Conservation (phyloP, 2,329 filamentous ascomycete species). For the Alternaria ventricosa region DNA sequence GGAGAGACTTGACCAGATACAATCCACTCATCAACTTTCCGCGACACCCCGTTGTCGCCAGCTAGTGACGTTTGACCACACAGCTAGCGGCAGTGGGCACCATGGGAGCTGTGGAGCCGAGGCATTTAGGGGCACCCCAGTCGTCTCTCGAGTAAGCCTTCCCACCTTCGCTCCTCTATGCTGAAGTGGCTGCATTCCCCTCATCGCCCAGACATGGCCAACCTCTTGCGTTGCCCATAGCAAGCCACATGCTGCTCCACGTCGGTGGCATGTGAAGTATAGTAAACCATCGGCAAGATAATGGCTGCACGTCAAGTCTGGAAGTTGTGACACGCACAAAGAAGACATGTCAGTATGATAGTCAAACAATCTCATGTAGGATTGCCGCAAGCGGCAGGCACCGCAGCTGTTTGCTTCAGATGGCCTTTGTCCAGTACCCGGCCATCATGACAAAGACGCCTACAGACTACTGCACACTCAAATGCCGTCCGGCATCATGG, state of each 20-base stretch:
- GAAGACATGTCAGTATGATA: constrained; percentile 7
- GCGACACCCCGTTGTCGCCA: not conserved
- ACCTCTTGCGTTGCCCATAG: not conserved
- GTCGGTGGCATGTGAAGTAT: not conserved
- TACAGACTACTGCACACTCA: not conserved
- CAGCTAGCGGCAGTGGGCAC: constrained; percentile 2
- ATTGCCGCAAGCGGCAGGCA: constrained; percentile 25
- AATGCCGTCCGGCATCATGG: constrained; percentile 1
- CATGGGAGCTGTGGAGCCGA: constrained; percentile 15
- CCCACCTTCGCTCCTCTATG: not conserved
- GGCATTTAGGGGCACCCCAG: constrained; percentile 8
- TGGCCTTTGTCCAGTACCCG: constrained; percentile 23
- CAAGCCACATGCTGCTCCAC: not conserved
- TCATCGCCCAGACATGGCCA: constrained; percentile 2
- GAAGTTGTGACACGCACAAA: constrained; percentile 22
- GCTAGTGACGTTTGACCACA: constrained; percentile 4
- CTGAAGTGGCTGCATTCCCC: constrained; percentile 2
- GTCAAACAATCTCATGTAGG: constrained; percentile 11
- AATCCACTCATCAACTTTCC: not conserved
- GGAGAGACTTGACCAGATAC: not conserved
- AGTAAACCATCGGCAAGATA: not conserved
- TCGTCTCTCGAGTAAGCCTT: not conserved
- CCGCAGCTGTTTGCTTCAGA: constrained; percentile 23
- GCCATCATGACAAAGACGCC: constrained; percentile 26
- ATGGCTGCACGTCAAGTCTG: not conserved